phyloP scores from a whole-genome alignment of 768 basidiomycete genomes.

The Pleurotus tuber-regium region DNA sequence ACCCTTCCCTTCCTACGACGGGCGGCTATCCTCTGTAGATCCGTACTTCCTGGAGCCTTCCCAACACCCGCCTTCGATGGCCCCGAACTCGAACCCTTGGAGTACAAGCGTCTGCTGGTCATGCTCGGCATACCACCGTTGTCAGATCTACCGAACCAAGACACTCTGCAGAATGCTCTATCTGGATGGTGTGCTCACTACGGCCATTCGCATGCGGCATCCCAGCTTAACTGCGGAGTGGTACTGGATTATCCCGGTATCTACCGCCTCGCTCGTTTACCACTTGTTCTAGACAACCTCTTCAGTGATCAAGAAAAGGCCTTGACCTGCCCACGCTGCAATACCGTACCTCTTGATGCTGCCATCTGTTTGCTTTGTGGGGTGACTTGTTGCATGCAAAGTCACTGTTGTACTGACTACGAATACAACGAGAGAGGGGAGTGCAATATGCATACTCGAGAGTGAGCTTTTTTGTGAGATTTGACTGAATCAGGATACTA shows the following conservation, averaged over 20 bases:
- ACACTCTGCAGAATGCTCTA: slow-evolving; percentile 84
- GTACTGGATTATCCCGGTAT: slow-evolving; percentile 78
- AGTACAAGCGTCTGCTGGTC: slow-evolving; percentile 75
- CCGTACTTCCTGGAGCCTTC: slow-evolving; percentile 66
- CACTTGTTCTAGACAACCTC: slow-evolving; percentile 77
- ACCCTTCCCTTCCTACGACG: slow-evolving; percentile 91
- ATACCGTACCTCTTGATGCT: slow-evolving; percentile 76
- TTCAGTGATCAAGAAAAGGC: slow-evolving; percentile 74
- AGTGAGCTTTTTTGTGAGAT: slow-evolving; percentile 55
- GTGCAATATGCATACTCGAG: slow-evolving; percentile 93
- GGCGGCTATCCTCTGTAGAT: slow-evolving; percentile 79
- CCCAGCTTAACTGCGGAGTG: slow-evolving; percentile 78
- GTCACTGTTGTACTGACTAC: slow-evolving; percentile 83
- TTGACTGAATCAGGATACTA: background rate
- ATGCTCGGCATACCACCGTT: slow-evolving; percentile 80
- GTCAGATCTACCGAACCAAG: slow-evolving; percentile 75
- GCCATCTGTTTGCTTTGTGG: slow-evolving; percentile 95
- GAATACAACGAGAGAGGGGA: slow-evolving; percentile 74
- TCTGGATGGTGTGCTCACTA: slow-evolving; percentile 91
- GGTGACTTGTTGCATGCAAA: slow-evolving; percentile 81
- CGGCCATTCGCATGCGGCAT: slow-evolving; percentile 74
- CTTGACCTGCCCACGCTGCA: slow-evolving; percentile 74
- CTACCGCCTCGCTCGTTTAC: slow-evolving; percentile 83
- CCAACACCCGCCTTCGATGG: slow-evolving; percentile 43
- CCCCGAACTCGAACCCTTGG: slow-evolving; percentile 49